phyloP scores from a whole-genome alignment of 768 basidiomycete genomes.

The Suillus fuscotomentosus region DNA sequence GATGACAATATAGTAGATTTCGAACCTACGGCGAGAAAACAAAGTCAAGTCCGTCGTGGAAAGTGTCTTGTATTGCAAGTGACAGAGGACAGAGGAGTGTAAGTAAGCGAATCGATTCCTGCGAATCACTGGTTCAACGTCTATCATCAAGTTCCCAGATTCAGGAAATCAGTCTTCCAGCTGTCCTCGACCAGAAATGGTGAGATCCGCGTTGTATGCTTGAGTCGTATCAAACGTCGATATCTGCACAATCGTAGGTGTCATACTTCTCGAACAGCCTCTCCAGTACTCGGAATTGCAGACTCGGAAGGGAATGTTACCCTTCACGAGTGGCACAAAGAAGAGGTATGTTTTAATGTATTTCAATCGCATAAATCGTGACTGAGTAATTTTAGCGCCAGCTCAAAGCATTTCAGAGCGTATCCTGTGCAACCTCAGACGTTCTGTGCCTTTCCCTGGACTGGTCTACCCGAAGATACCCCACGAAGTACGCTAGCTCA shows the following conservation, averaged over 20 bases:
- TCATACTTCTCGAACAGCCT: slow-evolving; percentile 41
- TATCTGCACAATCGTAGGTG: slow-evolving; percentile 45
- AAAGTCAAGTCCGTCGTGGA: slow-evolving; percentile 52
- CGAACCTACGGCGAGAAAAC: slow-evolving; percentile 1
- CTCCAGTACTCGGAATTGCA: slow-evolving; percentile 66
- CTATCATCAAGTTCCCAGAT: slow-evolving; percentile 46
- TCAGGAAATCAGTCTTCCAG: slow-evolving; percentile 72
- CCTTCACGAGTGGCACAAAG: slow-evolving; percentile 53
- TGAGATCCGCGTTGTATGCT: slow-evolving; percentile 27
- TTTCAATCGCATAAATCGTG: not conserved
- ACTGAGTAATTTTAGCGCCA: slow-evolving; percentile 32
- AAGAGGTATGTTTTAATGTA: slow-evolving; percentile 37
- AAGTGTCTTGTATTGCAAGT: slow-evolving; percentile 71
- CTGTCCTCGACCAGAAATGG: slow-evolving; percentile 96
- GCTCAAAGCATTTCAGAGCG: slow-evolving; percentile 38
- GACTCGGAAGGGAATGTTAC: slow-evolving; percentile 83
- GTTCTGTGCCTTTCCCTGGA: slow-evolving; percentile 88
- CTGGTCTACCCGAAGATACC: slow-evolving; percentile 74
- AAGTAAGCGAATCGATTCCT: slow-evolving; percentile 14
- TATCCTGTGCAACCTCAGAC: slow-evolving; percentile 51
- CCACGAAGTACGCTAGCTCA: slow-evolving; percentile 40
- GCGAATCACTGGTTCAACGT: not conserved
- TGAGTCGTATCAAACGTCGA: not conserved
- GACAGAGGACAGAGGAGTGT: slow-evolving; percentile 36
- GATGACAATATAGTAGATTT: not conserved